These are phyloP conservation scores for Leishmania amazonensis DNA, from an alignment of 208 protist species.

Conservation along the genomic window DNA sequence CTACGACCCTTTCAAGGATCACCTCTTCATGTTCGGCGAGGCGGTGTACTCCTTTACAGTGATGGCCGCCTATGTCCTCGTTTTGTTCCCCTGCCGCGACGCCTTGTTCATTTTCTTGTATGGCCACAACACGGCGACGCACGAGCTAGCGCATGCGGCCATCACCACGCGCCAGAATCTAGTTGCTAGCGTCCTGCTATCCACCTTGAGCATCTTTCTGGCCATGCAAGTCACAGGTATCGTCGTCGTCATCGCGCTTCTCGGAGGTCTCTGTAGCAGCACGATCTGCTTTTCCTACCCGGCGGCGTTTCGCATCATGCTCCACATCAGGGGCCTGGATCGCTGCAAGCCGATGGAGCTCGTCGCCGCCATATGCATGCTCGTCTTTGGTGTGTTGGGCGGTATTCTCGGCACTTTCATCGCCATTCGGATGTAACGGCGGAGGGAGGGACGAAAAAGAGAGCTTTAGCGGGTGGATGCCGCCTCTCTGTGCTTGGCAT, in stretches of 20 bases:
- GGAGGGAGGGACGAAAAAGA: not conserved
- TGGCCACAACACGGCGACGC: slow-evolving; percentile 59
- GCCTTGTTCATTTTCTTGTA: slow-evolving; percentile 81
- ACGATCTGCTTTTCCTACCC: slow-evolving; percentile 77
- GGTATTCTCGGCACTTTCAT: slow-evolving; percentile 55
- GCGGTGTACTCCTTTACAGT: slow-evolving; percentile 67
- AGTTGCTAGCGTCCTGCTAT: slow-evolving; percentile 60
- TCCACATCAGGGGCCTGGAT: slow-evolving; percentile 46
- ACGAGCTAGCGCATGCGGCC: slow-evolving; percentile 30
- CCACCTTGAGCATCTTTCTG: slow-evolving; percentile 45
- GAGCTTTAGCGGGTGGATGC: not conserved
- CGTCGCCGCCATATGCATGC: slow-evolving; percentile 38
- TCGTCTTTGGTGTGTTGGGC: slow-evolving; percentile 58
- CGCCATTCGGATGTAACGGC: slow-evolving; percentile 31
- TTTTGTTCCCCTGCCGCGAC: slow-evolving; percentile 79
- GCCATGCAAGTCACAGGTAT: slow-evolving; percentile 59
- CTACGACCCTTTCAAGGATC: slow-evolving; percentile 65
- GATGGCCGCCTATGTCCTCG: slow-evolving; percentile 65
- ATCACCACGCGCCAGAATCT: slow-evolving; percentile 58
- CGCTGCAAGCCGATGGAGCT: slow-evolving; percentile 38
- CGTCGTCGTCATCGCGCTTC: slow-evolving; percentile 65
- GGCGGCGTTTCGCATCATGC: slow-evolving; percentile 56
- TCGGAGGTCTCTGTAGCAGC: slow-evolving; percentile 71
- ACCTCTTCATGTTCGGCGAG: slow-evolving; percentile 68
- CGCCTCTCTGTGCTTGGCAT: not conserved